These are phyloP conservation scores for Candida cerambycidarum DNA, from an alignment of 805 yeast genomes.

Conservation along the genomic window DNA sequence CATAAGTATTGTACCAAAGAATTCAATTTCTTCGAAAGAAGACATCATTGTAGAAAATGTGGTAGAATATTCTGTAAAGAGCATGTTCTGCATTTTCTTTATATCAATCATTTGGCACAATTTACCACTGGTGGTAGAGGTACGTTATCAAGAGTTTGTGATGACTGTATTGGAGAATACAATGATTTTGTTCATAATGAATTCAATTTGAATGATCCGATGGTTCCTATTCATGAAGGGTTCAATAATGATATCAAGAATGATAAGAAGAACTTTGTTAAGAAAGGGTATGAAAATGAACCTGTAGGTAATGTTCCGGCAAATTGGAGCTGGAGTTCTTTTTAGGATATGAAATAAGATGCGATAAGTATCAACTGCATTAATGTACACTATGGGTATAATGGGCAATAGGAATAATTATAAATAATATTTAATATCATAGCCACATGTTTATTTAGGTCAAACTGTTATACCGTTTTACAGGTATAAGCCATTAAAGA, in stretches of 20 bases:
- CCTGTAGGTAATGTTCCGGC: slow-evolving; percentile 58
- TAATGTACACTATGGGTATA: too few species aligned
- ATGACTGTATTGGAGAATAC: slow-evolving; percentile 61
- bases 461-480: too few species aligned
- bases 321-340: slow-evolving; percentile 80
- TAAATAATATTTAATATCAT: slow-evolving; percentile 2
- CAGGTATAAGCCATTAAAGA: too few species aligned
- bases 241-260: neutral
- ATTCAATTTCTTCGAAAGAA: slow-evolving; percentile 76
- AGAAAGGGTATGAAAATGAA: slow-evolving; percentile 25
- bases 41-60: slow-evolving; percentile 84
- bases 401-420: neutral
- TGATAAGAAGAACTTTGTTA: neutral
- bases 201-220: slow-evolving; percentile 25
- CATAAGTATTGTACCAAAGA: slow-evolving; percentile 53
- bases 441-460: neutral
- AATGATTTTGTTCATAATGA: slow-evolving; percentile 46
- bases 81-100: slow-evolving; percentile 58
- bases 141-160: slow-evolving; percentile 67
- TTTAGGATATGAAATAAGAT: too few species aligned
- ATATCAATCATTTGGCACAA: slow-evolving; percentile 58
- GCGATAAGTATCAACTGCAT: too few species aligned
- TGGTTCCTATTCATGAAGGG: neutral
- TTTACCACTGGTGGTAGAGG: slow-evolving; percentile 70
- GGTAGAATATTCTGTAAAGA: slow-evolving; percentile 77